Base-by-base conservation (phyloP, 352 stramenopile species). In the Phytophthora tentaculata region DNA sequence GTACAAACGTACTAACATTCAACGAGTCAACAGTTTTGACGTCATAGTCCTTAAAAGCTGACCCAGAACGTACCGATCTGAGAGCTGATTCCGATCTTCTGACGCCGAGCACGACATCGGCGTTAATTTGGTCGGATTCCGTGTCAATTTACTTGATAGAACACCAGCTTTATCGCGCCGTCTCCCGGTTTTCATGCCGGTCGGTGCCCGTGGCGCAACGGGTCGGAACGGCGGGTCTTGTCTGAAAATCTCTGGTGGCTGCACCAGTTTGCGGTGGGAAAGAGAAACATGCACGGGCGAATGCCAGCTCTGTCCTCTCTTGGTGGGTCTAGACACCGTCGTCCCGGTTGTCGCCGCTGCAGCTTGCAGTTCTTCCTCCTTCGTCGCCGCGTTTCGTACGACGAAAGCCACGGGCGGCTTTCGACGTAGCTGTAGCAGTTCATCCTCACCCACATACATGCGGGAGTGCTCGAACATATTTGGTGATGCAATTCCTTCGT, bases 221-320 rank as follows among this genome's bases (percentile, higher is more conserved):
- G 77, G 79, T 29, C 70, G 71, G 41, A 83, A 81, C 3, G 78
- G 81, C 1, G 66, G 69, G 12, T 87, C 70, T 3, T 64, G 50
- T 29, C 72, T 67, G 56, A 91, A 87, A 47, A 88, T 77, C 43
- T 68, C 70, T 2, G 77, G 79, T 0, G 77, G 53, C 20, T 81
- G 60, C 51, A 93, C 80, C 32, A 89, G 59, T 44, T 93, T 93
- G 49, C 83, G 81, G 67, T 91, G 84, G 1, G 75, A 39, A 1
- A 93, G 60, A 8, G 85, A 81, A 0, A 91, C 80, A n/a, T 83
- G 79, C 16, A 91, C 57, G 2, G 74, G 81, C 1, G 85, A 81
- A 39, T 90, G 66, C 85, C 85, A 93, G 26, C 77, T 85, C 54
- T 91, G 83, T 7, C 54, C 56, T 17, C 49, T 29, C 3, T 20